Percentiles rank a stretch among this genome's conserved stretches.
These are phyloP conservation scores for Penicillium frequentans DNA, from an alignment of 2,329 filamentous ascomycete genomes.

Conservation along the genomic window DNA sequence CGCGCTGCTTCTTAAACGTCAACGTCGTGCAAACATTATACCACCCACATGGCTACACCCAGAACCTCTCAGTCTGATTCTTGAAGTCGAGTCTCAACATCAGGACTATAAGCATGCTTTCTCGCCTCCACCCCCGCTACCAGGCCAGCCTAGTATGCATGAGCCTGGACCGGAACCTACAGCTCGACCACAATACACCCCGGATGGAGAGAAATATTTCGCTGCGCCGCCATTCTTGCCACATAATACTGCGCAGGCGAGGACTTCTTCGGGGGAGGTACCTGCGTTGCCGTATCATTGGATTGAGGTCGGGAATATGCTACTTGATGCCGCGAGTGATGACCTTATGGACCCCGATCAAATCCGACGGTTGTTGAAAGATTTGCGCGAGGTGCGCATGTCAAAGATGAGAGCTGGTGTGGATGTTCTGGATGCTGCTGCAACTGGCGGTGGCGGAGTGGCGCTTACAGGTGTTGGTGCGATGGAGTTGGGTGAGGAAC, in stretches of 20 bases:
- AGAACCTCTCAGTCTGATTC: conserved; percentile 71
- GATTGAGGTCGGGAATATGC: conserved; percentile 84
- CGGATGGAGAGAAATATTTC: conserved; percentile 41
- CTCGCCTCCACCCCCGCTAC: conserved; percentile 71
- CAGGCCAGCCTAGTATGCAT: conserved; percentile 40
- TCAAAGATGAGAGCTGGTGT: conserved; percentile 82
- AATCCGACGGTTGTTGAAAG: conserved; percentile 72
- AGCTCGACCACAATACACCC: conserved; percentile 34
- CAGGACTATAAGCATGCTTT: conserved; percentile 65
- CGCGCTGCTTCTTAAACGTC: conserved; percentile 89
- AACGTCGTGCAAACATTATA: conserved; percentile 88
- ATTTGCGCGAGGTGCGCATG: conserved; percentile 82
- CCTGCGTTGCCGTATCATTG: conserved; percentile 81
- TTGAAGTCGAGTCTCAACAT: conserved; percentile 75
- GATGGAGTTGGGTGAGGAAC: conserved; percentile 87
- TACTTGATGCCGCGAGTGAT: conserved; percentile 81
- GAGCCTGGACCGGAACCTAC: conserved; percentile 25
- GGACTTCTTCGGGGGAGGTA: conserved; percentile 45
- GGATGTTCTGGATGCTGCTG: conserved; percentile 61
- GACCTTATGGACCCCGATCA: conserved; percentile 74
- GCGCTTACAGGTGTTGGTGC: conserved; percentile 80
- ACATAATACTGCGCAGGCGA: conserved; percentile 68
- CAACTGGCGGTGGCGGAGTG: conserved; percentile 61
- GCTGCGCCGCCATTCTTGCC: conserved; percentile 74
- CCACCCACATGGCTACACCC: conserved; percentile 86